Conservation (phyloP, 2,329 filamentous ascomycete genomes). For the Piedraia hortae region DNA sequence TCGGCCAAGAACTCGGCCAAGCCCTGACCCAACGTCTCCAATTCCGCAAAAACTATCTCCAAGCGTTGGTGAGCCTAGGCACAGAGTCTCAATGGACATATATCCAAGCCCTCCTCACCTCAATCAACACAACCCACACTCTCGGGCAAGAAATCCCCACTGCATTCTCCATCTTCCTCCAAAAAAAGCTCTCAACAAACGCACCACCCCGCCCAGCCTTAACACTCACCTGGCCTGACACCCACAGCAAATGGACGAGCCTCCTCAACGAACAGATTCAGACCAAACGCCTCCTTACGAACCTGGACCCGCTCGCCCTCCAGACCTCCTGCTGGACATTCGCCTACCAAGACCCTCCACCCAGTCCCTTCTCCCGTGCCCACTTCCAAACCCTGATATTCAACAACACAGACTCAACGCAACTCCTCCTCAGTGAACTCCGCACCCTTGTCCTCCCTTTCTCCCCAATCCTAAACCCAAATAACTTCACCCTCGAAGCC, state of each 20-base stretch:
- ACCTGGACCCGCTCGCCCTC: slow-evolving; percentile 6
- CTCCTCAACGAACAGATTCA: slow-evolving; percentile 48
- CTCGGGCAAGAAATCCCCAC: slow-evolving; percentile 39
- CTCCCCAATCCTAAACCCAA: slow-evolving; percentile 40
- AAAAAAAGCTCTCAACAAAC: slow-evolving; percentile 74
- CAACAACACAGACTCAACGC: slow-evolving; percentile 43
- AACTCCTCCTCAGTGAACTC: slow-evolving; percentile 60
- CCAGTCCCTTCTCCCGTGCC: slow-evolving; percentile 58
- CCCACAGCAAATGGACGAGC: slow-evolving; percentile 38
- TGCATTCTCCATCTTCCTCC: slow-evolving; percentile 75
- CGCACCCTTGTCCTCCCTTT: slow-evolving; percentile 45
- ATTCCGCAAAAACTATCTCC: slow-evolving; percentile 37
- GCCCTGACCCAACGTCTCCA: slow-evolving; percentile 25
- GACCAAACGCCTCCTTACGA: slow-evolving; percentile 8
- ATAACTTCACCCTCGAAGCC: slow-evolving; percentile 50
- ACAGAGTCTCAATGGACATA: slow-evolving; percentile 10
- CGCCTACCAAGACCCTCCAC: slow-evolving; percentile 53
- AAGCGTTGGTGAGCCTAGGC: slow-evolving; percentile 16
- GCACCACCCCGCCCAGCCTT: slow-evolving; percentile 83
- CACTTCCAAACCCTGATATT: slow-evolving; percentile 23
- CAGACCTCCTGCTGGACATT: slow-evolving; percentile 29
- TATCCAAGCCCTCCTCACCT: slow-evolving; percentile 7
- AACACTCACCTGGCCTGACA: slow-evolving; percentile 42
- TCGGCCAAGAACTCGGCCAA: slow-evolving; percentile 3
- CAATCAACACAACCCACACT: slow-evolving; percentile 30